Base-by-base conservation (phyloP, 805 yeast genomes). In the Pichia californica region DNA sequence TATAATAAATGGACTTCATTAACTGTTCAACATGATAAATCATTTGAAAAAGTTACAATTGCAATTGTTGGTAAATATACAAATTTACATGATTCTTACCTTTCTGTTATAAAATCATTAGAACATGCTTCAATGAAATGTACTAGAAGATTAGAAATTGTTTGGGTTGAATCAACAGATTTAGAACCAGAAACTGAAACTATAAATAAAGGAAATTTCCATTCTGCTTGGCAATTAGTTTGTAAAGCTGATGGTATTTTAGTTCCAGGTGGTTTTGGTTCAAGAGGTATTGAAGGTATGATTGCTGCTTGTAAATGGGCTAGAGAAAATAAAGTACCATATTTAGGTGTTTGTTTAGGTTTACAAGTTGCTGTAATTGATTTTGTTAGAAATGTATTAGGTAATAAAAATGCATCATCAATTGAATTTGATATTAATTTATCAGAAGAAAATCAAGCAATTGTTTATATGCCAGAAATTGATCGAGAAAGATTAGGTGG, bases 271-370 rank as follows among this genome's bases (percentile, higher is more conserved):
- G 99, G 99, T 1, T 93, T 93, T 60, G 99, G 99, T 47, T 68
- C 79, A 39, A 83, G 99, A 66, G 99, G 99, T 68, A 87, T 88
- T 47, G 98, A 93, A 69, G 99, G 99, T 56, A 93, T 93, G 99
- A 74, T 93, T 62, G 70, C 86, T 31, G 99, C 98, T 47, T 95
- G 97, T 43, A 83, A 86, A 66, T 93, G 94, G 83, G 99, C 99
- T n/a, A 82, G 99, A 70, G 95, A 84, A 66, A 88, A 88, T 70
- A 77, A 83, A 58, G 77, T 88, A 46, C 99, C 99, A 40, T 93
- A 83, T 67, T 74, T 93, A 59, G 99, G 99, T 64, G 94, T 93
- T 50, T 93, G 99, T 69, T 76, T 93, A 45, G 99, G 99, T 49
- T 79, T 93, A 70, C 99, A 93, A 71, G 78, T 93, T 59, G 99